Evolutionary conservation across 2,329 filamentous ascomycete genomes (phyloP).

Genomic region (Penicillium sp.): DNA sequence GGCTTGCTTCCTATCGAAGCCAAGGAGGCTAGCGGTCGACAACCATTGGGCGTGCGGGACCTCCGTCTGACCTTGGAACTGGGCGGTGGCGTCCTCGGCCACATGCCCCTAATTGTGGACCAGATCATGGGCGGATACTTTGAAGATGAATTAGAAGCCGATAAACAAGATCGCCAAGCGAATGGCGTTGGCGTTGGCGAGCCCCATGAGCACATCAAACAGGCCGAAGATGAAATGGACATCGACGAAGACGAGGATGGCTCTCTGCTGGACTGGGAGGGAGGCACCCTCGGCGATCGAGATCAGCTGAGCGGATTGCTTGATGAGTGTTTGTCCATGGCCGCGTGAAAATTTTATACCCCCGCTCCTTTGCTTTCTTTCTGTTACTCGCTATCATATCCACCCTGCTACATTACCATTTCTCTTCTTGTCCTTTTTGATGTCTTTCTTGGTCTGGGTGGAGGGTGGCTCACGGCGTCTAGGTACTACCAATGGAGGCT

Average conservation of each 20-base stretch:
- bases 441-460: slow-evolving; percentile 20
- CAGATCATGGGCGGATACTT: slow-evolving; percentile 70
- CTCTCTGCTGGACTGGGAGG: slow-evolving; percentile 40
- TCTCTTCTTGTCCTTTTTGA: slow-evolving; percentile 8
- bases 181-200: slow-evolving; percentile 21
- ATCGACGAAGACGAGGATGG: slow-evolving; percentile 36
- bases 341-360: slow-evolving; percentile 33
- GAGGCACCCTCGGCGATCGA: slow-evolving; percentile 36
- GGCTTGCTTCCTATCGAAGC: slow-evolving; percentile 80
- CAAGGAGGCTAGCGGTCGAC: slow-evolving; percentile 70
- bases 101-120: slow-evolving; percentile 74
- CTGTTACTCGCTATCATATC: slow-evolving; percentile 9
- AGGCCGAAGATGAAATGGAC: slow-evolving; percentile 41
- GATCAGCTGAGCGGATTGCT: slow-evolving; percentile 41
- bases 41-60: slow-evolving; percentile 75
- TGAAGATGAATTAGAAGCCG: slow-evolving; percentile 70
- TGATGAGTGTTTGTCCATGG: slow-evolving; percentile 46
- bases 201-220: slow-evolving; percentile 21
- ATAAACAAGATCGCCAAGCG: slow-evolving; percentile 37
- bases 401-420: slow-evolving; percentile 13
- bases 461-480: slow-evolving; percentile 32
- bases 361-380: slow-evolving; percentile 11
- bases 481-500: slow-evolving; percentile 25
- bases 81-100: slow-evolving; percentile 71
- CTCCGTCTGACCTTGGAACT: slow-evolving; percentile 74